These are phyloP conservation scores for Camellia lanceoleosa DNA, from an alignment of 148 eudicot species.

Conservation along the genomic window DNA sequence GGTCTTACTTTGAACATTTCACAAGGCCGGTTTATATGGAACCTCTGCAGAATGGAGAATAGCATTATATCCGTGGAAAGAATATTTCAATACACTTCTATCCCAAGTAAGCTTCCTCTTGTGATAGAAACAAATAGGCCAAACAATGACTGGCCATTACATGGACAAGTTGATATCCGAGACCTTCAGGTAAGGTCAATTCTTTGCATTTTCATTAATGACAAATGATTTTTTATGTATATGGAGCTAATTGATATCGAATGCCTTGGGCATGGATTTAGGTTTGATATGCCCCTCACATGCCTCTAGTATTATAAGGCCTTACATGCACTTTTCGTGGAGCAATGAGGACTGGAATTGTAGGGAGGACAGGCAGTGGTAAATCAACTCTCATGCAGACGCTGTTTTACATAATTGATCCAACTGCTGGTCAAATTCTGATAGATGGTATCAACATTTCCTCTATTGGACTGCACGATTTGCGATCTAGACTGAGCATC, in stretches of 20 bases:
- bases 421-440: slow-evolving; percentile 45
- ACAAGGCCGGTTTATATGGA: slow-evolving; percentile 41
- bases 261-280: slow-evolving; percentile 1
- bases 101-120: slow-evolving; percentile 56
- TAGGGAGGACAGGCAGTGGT: slow-evolving; percentile 69
- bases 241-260: background rate
- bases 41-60: slow-evolving; percentile 46
- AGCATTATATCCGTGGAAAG: slow-evolving; percentile 66
- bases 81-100: slow-evolving; percentile 49
- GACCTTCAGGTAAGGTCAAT: slow-evolving; percentile 37
- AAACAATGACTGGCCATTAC: slow-evolving; percentile 44
- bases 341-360: slow-evolving; percentile 54
- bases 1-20: slow-evolving; percentile 49
- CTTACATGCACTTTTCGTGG: slow-evolving; percentile 57
- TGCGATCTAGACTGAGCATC: slow-evolving; percentile 20
- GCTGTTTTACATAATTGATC: slow-evolving; percentile 39
- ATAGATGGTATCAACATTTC: slow-evolving; percentile 20
- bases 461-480: slow-evolving; percentile 25
- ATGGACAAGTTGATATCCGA: slow-evolving; percentile 42
- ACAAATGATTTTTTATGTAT: background rate
- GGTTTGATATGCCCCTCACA: slow-evolving; percentile 57
- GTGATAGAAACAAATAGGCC: slow-evolving; percentile 46
- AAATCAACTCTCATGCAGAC: slow-evolving; percentile 68
- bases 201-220: background rate
- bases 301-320: slow-evolving; percentile 58